Conservation (phyloP, 2,329 filamentous ascomycete genomes). For the Gyromitra esculenta region DNA sequence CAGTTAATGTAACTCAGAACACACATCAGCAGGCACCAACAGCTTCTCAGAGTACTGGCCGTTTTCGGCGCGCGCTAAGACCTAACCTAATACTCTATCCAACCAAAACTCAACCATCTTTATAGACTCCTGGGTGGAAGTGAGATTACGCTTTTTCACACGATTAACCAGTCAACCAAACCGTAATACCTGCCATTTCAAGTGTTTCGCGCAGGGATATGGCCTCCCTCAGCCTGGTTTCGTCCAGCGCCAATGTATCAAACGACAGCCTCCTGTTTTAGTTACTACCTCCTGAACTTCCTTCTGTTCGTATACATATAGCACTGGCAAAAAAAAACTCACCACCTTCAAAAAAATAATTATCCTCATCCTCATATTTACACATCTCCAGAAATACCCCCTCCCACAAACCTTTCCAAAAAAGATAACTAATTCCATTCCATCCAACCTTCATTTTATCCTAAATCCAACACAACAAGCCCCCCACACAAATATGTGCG, state of each 20-base stretch:
- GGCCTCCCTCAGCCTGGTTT: constrained; percentile 32
- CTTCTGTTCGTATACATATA: constrained; percentile 10
- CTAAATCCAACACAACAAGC: too few species aligned
- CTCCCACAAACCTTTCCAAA: not conserved
- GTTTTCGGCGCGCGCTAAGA: constrained; percentile 17
- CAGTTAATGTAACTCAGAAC: not conserved
- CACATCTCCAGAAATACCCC: not conserved
- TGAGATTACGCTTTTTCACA: not conserved
- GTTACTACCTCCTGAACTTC: constrained; percentile 21
- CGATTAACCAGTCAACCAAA: not conserved
- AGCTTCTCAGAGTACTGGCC: not conserved
- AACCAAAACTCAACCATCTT: not conserved
- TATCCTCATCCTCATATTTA: not conserved
- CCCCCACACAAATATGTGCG: constrained; percentile 33
- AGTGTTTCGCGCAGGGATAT: constrained; percentile 31
- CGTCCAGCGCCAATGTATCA: constrained; percentile 44
- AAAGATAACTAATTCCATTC: not conserved
- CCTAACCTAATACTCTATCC: not conserved
- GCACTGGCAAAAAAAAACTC: not conserved
- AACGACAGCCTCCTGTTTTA: constrained; percentile 33
- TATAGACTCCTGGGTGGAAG: not conserved
- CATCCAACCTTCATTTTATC: too few species aligned
- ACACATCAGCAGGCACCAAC: not conserved
- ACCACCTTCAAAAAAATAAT: not conserved
- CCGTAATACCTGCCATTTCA: not conserved